A percentile compares a stretch with the other conserved stretches of the same genome.
phyloP scores from a whole-genome alignment of 768 basidiomycete genomes.

The Lactifluus volemus region DNA sequence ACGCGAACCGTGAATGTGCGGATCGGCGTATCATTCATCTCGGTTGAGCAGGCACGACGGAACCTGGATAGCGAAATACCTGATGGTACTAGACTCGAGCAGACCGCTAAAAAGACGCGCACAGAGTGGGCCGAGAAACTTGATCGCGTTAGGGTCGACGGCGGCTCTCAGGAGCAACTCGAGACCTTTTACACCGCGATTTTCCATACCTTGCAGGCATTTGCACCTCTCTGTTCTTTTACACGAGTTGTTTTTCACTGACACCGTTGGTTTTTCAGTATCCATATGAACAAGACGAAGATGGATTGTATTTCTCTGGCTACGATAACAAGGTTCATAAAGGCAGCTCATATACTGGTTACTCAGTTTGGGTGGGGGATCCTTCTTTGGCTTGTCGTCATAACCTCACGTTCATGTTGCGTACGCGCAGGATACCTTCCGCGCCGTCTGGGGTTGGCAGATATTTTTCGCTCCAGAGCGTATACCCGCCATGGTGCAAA shows the following conservation, averaged over 20 bases:
- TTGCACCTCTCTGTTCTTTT: neutral
- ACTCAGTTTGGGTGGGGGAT: slow-evolving; percentile 62
- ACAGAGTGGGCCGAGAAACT: slow-evolving; percentile 35
- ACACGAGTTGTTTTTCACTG: slow-evolving; percentile 14
- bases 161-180: neutral
- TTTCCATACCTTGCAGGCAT: neutral
- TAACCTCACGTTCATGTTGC: neutral
- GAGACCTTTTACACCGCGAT: neutral
- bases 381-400: neutral
- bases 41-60: slow-evolving; percentile 28
- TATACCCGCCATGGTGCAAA: slow-evolving; percentile 64
- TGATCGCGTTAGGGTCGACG: slow-evolving; percentile 25
- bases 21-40: slow-evolving; percentile 46
- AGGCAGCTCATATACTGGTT: slow-evolving; percentile 69
- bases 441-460: slow-evolving; percentile 73
- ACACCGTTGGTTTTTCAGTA: slow-evolving; percentile 36
- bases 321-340: slow-evolving; percentile 60
- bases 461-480: slow-evolving; percentile 71
- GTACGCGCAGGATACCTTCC: slow-evolving; percentile 55
- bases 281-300: slow-evolving; percentile 67
- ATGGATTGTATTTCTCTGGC: slow-evolving; percentile 63
- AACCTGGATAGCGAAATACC: slow-evolving; percentile 35
- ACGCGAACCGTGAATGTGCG: slow-evolving; percentile 40
- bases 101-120: slow-evolving; percentile 31
- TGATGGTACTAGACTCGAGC: slow-evolving; percentile 31